These are phyloP conservation scores for Xylariaceae sp. DNA, from an alignment of 2,329 filamentous ascomycete species.

Conservation along the genomic window DNA sequence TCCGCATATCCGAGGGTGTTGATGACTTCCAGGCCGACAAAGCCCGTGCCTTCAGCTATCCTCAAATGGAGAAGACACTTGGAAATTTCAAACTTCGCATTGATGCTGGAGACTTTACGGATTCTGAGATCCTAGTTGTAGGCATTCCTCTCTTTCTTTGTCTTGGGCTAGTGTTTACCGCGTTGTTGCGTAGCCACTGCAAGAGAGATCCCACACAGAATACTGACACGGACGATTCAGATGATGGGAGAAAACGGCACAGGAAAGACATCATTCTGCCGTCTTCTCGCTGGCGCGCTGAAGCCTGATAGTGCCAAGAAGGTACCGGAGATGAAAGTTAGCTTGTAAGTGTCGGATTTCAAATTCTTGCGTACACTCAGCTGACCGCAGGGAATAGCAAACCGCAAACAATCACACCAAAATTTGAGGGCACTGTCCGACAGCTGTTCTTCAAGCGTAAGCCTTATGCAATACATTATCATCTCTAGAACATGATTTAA, in stretches of 20 bases:
- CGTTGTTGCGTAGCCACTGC: no score
- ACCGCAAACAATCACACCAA: conserved; percentile 98
- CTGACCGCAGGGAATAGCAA: conserved; percentile 46
- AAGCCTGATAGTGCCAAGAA: conserved; percentile 80
- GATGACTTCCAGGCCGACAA: conserved; percentile 88
- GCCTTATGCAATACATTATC: not conserved
- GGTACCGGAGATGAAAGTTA: conserved; percentile 93
- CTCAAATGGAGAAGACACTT: conserved; percentile 87
- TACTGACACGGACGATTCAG: not conserved
- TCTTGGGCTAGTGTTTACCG: not conserved
- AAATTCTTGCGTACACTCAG: not conserved
- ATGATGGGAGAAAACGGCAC: conserved; percentile 99
- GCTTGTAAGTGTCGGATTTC: conserved; percentile 54
- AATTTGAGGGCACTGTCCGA: conserved; percentile 94
- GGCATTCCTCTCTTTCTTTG: not conserved
- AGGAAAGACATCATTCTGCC: conserved; percentile 98
- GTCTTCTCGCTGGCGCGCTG: conserved; percentile 86
- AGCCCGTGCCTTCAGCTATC: conserved; percentile 81
- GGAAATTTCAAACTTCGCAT: conserved; percentile 83
- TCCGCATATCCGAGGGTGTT: conserved; percentile 84
- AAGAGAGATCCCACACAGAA: not conserved
- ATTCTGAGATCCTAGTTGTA: conserved; percentile 89
- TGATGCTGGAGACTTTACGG: conserved; percentile 83
- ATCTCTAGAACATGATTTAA: not conserved
- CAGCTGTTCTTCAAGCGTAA: conserved; percentile 88